Evolutionary conservation across 345 rosid genomes (phyloP).

Genomic region (Brassica nigra): DNA sequence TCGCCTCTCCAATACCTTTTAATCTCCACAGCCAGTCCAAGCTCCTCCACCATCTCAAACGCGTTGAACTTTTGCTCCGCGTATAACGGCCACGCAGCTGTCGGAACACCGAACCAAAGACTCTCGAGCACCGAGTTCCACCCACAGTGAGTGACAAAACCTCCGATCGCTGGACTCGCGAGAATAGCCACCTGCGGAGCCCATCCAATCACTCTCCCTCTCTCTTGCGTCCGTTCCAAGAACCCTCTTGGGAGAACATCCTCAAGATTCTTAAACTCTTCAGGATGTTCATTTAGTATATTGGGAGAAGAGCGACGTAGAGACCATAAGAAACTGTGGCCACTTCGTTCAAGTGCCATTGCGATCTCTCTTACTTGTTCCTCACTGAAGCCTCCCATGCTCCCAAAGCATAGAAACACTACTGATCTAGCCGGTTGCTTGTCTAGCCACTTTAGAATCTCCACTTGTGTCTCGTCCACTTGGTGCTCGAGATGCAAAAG

Average conservation of each 20-base stretch:
- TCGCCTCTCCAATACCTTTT: slow-evolving; percentile 38
- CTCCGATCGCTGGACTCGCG: slow-evolving; percentile 46
- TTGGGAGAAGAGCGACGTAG: slow-evolving; percentile 27
- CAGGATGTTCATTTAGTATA: slow-evolving; percentile 4
- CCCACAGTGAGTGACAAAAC: slow-evolving; percentile 59
- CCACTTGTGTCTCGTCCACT: not conserved
- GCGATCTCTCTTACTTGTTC: slow-evolving; percentile 54
- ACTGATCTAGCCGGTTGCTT: slow-evolving; percentile 50
- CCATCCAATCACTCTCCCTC: slow-evolving; percentile 53
- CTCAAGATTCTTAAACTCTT: slow-evolving; percentile 11
- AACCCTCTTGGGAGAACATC: slow-evolving; percentile 47
- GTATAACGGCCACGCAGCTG: slow-evolving; percentile 49
- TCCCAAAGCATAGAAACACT: slow-evolving; percentile 67
- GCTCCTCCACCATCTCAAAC: slow-evolving; percentile 45
- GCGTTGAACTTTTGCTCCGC: slow-evolving; percentile 59
- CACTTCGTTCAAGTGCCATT: slow-evolving; percentile 42
- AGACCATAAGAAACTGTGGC: slow-evolving; percentile 55
- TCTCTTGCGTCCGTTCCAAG: slow-evolving; percentile 34
- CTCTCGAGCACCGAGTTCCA: slow-evolving; percentile 67
- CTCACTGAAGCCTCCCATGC: slow-evolving; percentile 51
- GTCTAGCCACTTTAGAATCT: slow-evolving; percentile 51
- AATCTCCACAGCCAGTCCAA: slow-evolving; percentile 46
- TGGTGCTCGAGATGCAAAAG: slow-evolving; percentile 38
- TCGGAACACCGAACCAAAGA: slow-evolving; percentile 55
- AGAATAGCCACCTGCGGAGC: slow-evolving; percentile 49